phyloP scores from a whole-genome alignment of 208 protist species.

The Acanthamoeba sp. region DNA sequence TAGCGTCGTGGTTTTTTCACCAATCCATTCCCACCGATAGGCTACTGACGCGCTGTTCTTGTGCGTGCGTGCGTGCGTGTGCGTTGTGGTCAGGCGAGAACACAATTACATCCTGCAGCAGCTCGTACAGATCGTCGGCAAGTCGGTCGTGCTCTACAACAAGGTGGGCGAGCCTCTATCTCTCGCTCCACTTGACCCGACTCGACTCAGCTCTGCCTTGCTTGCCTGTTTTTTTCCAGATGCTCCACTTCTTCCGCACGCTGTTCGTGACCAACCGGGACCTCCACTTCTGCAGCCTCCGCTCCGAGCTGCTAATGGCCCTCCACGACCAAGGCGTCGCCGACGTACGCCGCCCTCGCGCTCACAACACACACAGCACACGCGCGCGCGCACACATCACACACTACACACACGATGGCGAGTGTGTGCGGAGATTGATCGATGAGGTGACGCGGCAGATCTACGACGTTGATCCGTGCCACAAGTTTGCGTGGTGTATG shows the following conservation, averaged over 20 bases:
- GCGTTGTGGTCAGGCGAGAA: background rate
- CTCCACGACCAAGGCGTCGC: slow-evolving; percentile 75
- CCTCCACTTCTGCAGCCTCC: slow-evolving; percentile 68
- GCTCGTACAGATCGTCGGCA: slow-evolving; percentile 71
- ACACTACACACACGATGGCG: background rate
- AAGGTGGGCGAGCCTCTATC: background rate
- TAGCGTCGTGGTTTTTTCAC: too few species aligned
- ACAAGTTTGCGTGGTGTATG: slow-evolving; percentile 81
- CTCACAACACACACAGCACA: background rate
- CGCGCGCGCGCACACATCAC: too few species aligned
- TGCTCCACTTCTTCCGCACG: slow-evolving; percentile 43
- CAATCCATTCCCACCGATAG: too few species aligned
- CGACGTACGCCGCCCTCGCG: background rate
- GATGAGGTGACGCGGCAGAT: slow-evolving; percentile 17
- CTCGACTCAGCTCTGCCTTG: too few species aligned
- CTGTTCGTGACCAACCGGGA: slow-evolving; percentile 47
- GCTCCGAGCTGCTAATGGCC: slow-evolving; percentile 78
- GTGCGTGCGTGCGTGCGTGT: background rate
- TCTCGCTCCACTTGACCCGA: too few species aligned
- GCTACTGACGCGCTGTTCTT: too few species aligned
- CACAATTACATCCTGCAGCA: slow-evolving; percentile 65
- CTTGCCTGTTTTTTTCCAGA: too few species aligned
- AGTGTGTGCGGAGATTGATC: background rate
- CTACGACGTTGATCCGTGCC: slow-evolving; percentile 58
- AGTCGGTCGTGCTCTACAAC: slow-evolving; percentile 69